Conservation (phyloP, 805 yeast genomes). For the Danielia reshetovae region DNA sequence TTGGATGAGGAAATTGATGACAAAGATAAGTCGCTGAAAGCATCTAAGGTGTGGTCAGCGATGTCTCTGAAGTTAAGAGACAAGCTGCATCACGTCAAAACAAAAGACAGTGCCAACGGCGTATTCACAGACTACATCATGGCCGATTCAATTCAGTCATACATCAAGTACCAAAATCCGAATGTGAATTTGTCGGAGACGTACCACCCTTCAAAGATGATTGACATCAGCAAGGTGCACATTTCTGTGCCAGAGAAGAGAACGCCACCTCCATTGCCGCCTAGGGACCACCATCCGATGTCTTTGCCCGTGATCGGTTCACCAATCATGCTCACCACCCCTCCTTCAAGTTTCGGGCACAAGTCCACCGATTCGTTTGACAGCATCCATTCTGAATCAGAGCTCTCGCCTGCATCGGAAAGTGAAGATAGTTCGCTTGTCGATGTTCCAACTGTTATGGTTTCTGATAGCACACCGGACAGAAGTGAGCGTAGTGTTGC, state of each 20-base stretch:
- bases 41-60: constrained; percentile 27
- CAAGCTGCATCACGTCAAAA: constrained; percentile 22
- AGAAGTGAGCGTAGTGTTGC: constrained; percentile 17
- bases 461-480: constrained; percentile 16
- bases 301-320: neutral
- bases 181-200: constrained; percentile 21
- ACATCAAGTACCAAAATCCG: constrained; percentile 24
- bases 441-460: constrained; percentile 16
- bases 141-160: constrained; percentile 32
- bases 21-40: constrained; percentile 20
- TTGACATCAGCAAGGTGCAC: constrained; percentile 12
- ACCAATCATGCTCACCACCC: neutral
- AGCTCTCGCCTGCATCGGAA: constrained; percentile 1
- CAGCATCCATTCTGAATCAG: constrained; percentile 2
- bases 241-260: constrained; percentile 2
- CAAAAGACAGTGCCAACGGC: constrained; percentile 27
- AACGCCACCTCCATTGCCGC: constrained; percentile 31
- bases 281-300: constrained; percentile 15
- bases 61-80: constrained; percentile 18
- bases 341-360: neutral
- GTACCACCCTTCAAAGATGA: constrained; percentile 24
- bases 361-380: constrained; percentile 3
- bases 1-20: constrained; percentile 33
- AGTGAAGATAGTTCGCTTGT: constrained; percentile 4
- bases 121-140: constrained; percentile 26